Conservation (phyloP, 148 eudicot species). For the Rhododendron williamsianum region DNA sequence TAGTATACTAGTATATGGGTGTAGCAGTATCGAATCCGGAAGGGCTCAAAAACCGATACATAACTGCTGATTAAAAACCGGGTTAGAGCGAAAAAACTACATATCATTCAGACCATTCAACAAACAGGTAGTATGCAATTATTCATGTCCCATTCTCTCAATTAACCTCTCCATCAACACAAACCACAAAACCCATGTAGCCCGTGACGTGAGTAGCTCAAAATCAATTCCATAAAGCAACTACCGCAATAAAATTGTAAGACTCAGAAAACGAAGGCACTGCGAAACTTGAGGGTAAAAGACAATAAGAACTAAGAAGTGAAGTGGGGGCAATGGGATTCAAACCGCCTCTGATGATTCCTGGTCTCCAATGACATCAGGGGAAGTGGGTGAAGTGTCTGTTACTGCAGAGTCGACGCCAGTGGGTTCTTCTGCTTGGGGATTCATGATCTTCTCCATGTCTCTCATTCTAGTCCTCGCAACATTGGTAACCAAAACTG, state of each 20-base stretch:
- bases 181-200: background rate
- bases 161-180: background rate
- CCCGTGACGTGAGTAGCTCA: background rate
- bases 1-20: background rate
- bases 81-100: background rate
- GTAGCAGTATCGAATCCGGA: background rate
- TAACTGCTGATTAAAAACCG: background rate
- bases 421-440: slow-evolving; percentile 16
- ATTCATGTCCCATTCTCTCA: background rate
- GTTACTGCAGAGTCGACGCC: slow-evolving; percentile 13
- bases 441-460: slow-evolving; percentile 53
- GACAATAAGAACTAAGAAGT: background rate
- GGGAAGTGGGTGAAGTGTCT: slow-evolving; percentile 25
- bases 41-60: background rate
- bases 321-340: background rate
- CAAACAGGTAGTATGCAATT: slow-evolving; percentile 17
- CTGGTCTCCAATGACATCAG: slow-evolving; percentile 29
- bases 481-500: slow-evolving; percentile 65
- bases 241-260: background rate
- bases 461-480: slow-evolving; percentile 51
- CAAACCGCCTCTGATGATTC: slow-evolving; percentile 16
- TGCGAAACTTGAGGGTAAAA: background rate
- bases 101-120: slow-evolving; percentile 12
- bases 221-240: background rate
- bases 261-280: no score